Evolutionary conservation across 164 flowering plant species (phyloP).

Genomic region (Warburgia ugandensis): DNA sequence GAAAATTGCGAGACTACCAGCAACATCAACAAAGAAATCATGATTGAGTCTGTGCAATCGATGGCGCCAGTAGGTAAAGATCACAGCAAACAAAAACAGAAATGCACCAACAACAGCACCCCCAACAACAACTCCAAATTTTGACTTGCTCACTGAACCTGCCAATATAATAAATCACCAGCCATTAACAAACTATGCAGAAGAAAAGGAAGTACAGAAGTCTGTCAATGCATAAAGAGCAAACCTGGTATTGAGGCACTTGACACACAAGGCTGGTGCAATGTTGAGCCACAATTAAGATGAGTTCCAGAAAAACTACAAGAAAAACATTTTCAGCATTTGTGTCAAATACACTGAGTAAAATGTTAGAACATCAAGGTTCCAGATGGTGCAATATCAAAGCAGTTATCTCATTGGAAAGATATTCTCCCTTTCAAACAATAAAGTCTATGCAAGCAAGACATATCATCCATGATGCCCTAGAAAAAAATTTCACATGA

Average conservation of each 20-base stretch:
- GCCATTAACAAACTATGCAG: not conserved
- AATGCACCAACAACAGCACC: constrained; percentile 42
- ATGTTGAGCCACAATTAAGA: constrained; percentile 56
- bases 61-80: constrained; percentile 30
- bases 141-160: constrained; percentile 40
- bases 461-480: no score
- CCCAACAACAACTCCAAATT: constrained; percentile 25
- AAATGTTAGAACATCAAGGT: no score
- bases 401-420: no score
- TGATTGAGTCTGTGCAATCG: constrained; percentile 24
- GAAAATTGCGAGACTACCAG: constrained; percentile 32
- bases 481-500: no score
- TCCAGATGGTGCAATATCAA: no score
- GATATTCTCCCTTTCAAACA: no score
- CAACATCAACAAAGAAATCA: constrained; percentile 70
- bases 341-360: no score
- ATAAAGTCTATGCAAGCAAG: no score
- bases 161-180: constrained; percentile 11
- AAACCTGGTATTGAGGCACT: constrained; percentile 42
- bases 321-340: constrained; percentile 4
- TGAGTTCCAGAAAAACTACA: constrained; percentile 71
- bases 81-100: constrained; percentile 34
- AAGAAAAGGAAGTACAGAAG: not conserved
- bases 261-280: constrained; percentile 58
- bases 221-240: not conserved